phyloP scores from a whole-genome alignment of 257 asterid species.

The Paraleonurus japonicus region DNA sequence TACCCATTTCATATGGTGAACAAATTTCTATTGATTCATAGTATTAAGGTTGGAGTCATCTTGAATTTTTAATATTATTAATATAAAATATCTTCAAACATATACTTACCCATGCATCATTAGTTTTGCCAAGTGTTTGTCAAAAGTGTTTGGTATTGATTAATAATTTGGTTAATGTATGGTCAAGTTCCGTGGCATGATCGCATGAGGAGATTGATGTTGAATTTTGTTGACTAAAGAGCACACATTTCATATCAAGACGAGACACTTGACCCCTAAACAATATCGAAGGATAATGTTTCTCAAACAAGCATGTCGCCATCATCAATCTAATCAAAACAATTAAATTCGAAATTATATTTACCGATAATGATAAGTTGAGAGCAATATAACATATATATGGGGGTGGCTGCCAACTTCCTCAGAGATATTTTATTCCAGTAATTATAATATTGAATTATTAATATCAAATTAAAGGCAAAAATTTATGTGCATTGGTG shows the following conservation, averaged over 20 bases:
- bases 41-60: no score
- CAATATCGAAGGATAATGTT: conserved; percentile 1
- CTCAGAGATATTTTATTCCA: background rate
- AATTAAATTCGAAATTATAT: background rate
- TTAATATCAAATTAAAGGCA: no score
- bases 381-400: conserved; percentile 4
- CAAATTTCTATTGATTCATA: no score
- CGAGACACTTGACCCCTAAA: conserved; percentile 17
- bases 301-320: conserved; percentile 11
- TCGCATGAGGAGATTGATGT: conserved; percentile 10
- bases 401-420: background rate
- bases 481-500: no score
- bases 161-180: background rate
- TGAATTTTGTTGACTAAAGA: conserved; percentile 13
- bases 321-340: conserved; percentile 24
- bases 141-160: background rate
- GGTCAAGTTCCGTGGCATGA: background rate
- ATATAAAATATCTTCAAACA: background rate
- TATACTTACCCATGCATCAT: background rate
- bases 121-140: background rate
- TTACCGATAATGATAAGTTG: background rate
- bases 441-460: background rate
- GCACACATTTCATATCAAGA: background rate
- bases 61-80: background rate
- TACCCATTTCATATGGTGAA: no score